phyloP scores from a whole-genome alignment of 139 green algal species.

The Tetradesmus obliquus region DNA sequence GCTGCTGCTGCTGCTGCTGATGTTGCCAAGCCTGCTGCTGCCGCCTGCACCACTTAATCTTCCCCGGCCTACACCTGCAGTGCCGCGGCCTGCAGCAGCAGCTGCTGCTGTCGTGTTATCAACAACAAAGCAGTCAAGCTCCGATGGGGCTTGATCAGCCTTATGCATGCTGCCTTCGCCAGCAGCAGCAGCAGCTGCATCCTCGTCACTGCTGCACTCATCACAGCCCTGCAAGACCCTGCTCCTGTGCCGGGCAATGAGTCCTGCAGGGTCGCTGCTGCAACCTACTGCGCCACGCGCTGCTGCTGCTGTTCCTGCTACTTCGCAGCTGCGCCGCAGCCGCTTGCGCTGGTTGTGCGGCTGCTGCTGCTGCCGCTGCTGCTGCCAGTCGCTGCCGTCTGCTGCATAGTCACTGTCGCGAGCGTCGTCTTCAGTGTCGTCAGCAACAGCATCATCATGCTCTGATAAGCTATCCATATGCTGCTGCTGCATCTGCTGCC shows the following conservation, averaged over 20 bases:
- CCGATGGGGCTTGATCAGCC: not conserved
- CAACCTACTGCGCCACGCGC: not conserved
- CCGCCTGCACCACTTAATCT: not conserved
- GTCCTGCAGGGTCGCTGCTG: not conserved
- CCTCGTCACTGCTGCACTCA: not conserved
- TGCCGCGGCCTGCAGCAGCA: not conserved
- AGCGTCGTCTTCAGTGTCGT: not conserved
- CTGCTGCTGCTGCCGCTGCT: not conserved
- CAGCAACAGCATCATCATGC: not conserved
- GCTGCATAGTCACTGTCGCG: not conserved
- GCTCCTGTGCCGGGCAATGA: not conserved
- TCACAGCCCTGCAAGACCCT: not conserved
- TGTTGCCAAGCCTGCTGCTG: not conserved
- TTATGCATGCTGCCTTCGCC: not conserved
- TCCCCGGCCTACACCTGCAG: not conserved
- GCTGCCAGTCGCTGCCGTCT: not conserved
- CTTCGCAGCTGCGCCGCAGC: not conserved
- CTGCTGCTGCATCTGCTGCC: not conserved
- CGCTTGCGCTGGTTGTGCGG: not conserved
- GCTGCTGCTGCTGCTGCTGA: constrained; percentile 18
- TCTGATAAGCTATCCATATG: not conserved
- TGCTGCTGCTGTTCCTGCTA: not conserved
- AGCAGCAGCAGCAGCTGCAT: not conserved
- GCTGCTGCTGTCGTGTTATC: not conserved
- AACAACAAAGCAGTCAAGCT: not conserved